Conservation (phyloP, 1,284 basidiomycete species). For the Boletus calvinii region DNA sequence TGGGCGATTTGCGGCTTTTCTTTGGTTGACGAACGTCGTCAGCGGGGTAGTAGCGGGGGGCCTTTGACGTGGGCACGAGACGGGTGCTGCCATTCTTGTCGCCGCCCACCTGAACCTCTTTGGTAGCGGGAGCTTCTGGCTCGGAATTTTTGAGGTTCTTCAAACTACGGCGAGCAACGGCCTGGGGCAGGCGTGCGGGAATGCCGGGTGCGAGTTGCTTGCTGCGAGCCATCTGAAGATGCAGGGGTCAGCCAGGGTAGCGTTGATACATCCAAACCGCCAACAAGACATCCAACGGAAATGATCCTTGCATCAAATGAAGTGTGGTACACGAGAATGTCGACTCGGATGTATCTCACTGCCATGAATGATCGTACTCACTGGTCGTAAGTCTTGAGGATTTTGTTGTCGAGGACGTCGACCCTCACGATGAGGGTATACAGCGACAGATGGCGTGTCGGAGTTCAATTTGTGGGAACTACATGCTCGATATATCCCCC, state of each 20-base stretch:
- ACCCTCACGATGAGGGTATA: conserved; percentile 19
- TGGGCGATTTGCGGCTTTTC: conserved; percentile 86
- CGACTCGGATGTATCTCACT: not conserved
- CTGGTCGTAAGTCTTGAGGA: conserved; percentile 42
- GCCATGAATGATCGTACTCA: conserved; percentile 31
- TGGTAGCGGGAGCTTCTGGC: conserved; percentile 57
- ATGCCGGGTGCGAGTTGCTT: conserved; percentile 83
- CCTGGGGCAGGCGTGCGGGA: conserved; percentile 75
- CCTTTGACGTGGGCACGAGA: conserved; percentile 83
- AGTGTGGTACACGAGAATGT: not conserved
- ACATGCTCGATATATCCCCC: conserved; percentile 20
- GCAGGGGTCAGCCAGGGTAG: conserved; percentile 22
- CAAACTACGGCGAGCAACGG: conserved; percentile 78
- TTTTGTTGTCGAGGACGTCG: conserved; percentile 34
- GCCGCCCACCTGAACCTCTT: conserved; percentile 86
- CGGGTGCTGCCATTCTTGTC: conserved; percentile 92
- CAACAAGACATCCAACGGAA: conserved; percentile 37
- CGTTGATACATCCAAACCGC: conserved; percentile 36
- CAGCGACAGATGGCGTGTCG: conserved; percentile 19
- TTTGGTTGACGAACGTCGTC: conserved; percentile 92
- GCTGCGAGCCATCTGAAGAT: conserved; percentile 87
- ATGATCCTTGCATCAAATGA: conserved; percentile 1
- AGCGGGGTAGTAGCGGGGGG: conserved; percentile 94
- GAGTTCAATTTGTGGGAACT: conserved; percentile 33
- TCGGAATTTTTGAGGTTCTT: conserved; percentile 80